Base-by-base conservation (phyloP, 805 yeast species). In the Saccharomycopsis microspora region DNA sequence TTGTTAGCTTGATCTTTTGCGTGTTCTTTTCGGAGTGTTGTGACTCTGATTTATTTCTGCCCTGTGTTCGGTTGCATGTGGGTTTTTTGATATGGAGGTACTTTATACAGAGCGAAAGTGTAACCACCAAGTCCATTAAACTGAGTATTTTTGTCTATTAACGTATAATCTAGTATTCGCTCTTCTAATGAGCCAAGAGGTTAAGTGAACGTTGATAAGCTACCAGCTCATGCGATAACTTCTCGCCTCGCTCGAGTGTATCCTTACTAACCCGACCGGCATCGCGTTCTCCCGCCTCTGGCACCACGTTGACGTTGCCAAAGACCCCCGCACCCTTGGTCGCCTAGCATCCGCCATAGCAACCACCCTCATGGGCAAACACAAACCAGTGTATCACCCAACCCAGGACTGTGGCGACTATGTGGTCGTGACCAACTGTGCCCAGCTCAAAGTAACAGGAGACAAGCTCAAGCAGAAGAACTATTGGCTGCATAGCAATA, bases 221-320 rank as follows among this genome's bases (percentile, higher is more conserved):
- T 44, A 8, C 37, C 8, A 5, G 39, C 5, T 29, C 27, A 30
- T 37, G 19, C 41, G 45, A 10, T 19, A 8, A 8, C 1, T 34
- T 8, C 10, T 34, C 36, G 29, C 7, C n/a, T 5, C 9, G 10
- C 9, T 48, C 53, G 48, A 48, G 46, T 47, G 19, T 37, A 37
- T 8, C 9, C 42, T 37, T n/a, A 9, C n/a, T 30, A 9, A 19
- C 30, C 60, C 73, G 66, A 76, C 87, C 3, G 85, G 82, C 4
- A 70, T 81, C 27, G 85, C 94, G 3, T 78, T 85, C 56, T 82
- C 95, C 39, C 75, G 95, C 55, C 72, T 82, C 40, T 93, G 99
- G 99, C 97, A 90, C 62, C 96, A 89, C 61, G 85, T 93, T 35
- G 97, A 94, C 62, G 75, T 87, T 35, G 85, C 95, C 9, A 72